Conservation (phyloP, 306 rosid species). For the Albizia julibrissin region DNA sequence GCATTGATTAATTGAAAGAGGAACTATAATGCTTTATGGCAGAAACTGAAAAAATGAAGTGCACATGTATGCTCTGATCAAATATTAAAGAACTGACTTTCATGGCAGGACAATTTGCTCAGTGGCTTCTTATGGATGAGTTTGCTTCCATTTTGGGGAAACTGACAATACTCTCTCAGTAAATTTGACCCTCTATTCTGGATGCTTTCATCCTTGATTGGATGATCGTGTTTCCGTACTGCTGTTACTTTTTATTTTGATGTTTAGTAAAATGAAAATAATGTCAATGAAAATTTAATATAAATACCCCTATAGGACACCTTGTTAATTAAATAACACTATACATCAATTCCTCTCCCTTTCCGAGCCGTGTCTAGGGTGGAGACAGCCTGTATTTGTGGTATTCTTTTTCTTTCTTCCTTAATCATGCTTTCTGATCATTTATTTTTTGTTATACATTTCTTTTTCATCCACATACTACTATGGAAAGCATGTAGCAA, state of each 20-base stretch:
- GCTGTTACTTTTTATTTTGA: too few species aligned
- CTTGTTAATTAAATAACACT: neutral
- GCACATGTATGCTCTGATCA: constrained; percentile 27
- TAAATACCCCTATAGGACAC: neutral
- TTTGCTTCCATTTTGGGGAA: neutral
- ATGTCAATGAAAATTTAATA: too few species aligned
- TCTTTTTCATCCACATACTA: too few species aligned
- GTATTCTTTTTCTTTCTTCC: neutral
- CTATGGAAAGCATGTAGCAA: too few species aligned
- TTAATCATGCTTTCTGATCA: neutral
- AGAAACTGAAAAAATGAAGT: neutral
- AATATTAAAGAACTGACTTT: neutral
- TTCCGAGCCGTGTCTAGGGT: too few species aligned
- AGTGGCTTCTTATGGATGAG: neutral
- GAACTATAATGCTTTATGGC: neutral
- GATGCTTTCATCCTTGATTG: neutral
- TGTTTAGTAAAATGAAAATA: too few species aligned
- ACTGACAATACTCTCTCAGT: neutral
- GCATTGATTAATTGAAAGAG: neutral
- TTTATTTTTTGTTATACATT: too few species aligned
- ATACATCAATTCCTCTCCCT: neutral
- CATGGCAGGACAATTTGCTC: neutral
- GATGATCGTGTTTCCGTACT: neutral
- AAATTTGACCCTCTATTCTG: neutral
- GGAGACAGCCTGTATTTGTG: neutral